Conservation (phyloP, 2,329 filamentous ascomycete genomes). For the Colletotrichum eleusines region DNA sequence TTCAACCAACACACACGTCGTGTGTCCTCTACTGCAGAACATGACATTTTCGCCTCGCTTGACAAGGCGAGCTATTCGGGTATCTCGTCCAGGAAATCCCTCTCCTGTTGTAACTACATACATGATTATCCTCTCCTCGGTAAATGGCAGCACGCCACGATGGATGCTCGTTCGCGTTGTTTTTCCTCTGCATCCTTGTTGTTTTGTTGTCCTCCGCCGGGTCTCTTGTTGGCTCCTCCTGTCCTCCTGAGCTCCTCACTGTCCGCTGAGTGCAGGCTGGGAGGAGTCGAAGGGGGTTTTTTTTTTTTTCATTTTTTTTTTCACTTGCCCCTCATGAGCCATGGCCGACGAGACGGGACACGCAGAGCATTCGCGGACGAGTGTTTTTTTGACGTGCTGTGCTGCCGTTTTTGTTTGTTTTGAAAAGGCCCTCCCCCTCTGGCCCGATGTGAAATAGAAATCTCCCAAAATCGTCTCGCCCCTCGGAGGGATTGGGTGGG, state of each 20-base stretch:
- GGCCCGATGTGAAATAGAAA: neutral
- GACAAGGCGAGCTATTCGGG: conserved; percentile 29
- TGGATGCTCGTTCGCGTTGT: conserved; percentile 4
- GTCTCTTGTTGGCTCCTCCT: no score
- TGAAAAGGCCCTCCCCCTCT: neutral
- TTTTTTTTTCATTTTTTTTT: no score
- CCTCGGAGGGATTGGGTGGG: no score
- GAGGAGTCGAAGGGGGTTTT: no score
- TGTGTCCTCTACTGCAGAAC: conserved; percentile 21
- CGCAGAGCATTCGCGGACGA: neutral
- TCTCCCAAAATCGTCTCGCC: conserved; percentile 23
- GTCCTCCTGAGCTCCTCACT: no score
- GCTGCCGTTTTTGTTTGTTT: conserved; percentile 7
- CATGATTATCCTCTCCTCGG: neutral
- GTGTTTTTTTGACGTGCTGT: conserved; percentile 12
- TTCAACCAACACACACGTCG: conserved; percentile 12
- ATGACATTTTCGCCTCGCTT: conserved; percentile 21
- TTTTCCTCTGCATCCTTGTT: neutral
- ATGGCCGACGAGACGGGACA: no score
- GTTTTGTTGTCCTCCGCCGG: neutral
- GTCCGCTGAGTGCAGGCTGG: no score
- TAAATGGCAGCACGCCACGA: conserved; percentile 2
- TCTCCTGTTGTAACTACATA: conserved; percentile 25
- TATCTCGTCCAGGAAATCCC: conserved; percentile 36
- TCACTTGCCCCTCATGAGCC: no score